Conservation (phyloP, 2,329 filamentous ascomycete species). For the Colletotrichum viniferum region DNA sequence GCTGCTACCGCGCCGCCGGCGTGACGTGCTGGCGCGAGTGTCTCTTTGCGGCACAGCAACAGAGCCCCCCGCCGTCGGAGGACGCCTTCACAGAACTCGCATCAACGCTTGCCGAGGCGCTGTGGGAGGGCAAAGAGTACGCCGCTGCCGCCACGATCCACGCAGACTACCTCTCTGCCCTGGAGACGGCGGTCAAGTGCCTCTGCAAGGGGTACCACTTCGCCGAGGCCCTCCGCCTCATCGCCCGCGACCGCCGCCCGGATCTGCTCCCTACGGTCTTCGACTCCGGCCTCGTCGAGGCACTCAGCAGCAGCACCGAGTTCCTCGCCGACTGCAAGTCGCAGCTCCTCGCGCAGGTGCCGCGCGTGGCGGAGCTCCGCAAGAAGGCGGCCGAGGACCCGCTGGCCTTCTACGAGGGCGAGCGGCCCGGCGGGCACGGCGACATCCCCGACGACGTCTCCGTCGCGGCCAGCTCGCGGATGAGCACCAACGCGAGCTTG, state of each 20-base stretch:
- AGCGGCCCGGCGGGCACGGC: conserved; percentile 59
- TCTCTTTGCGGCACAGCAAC: conserved; percentile 76
- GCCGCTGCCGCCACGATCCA: conserved; percentile 79
- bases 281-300: conserved; percentile 80
- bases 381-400: conserved; percentile 83
- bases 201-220: conserved; percentile 90
- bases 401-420: conserved; percentile 85
- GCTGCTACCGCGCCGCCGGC: conserved; percentile 83
- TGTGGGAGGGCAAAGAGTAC: conserved; percentile 86
- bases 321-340: conserved; percentile 90
- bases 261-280: conserved; percentile 71
- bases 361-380: conserved; percentile 82
- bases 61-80: conserved; percentile 61
- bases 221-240: conserved; percentile 83
- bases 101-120: conserved; percentile 74
- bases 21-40: conserved; percentile 86
- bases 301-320: conserved; percentile 83
- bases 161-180: conserved; percentile 77
- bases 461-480: conserved; percentile 79
- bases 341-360: conserved; percentile 84
- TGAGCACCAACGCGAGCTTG: conserved; percentile 83
- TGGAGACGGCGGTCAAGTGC: conserved; percentile 72
- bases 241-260: conserved; percentile 63
- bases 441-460: conserved; percentile 93
- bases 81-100: conserved; percentile 71